phyloP scores from a whole-genome alignment of 345 rosid genomes.

The Eucalyptus pauciflora region DNA sequence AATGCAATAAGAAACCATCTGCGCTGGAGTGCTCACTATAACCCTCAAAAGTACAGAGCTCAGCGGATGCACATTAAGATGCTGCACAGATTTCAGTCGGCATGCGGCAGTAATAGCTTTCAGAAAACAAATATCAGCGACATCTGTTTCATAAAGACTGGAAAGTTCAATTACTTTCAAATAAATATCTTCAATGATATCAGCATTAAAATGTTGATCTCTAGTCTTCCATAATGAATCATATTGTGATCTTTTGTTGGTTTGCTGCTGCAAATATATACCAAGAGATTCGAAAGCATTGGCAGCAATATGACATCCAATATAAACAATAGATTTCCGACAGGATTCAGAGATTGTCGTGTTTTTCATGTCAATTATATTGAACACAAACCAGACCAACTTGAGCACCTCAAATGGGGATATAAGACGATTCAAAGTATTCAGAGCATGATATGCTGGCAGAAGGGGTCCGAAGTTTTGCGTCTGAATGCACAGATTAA shows the following conservation, averaged over 20 bases:
- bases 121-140: slow-evolving; percentile 56
- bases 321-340: slow-evolving; percentile 13
- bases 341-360: slow-evolving; percentile 7
- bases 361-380: slow-evolving; percentile 20
- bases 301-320: slow-evolving; percentile 53
- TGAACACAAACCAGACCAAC: slow-evolving; percentile 44
- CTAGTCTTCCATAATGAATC: slow-evolving; percentile 45
- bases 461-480: slow-evolving; percentile 31
- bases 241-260: slow-evolving; percentile 18
- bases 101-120: slow-evolving; percentile 36
- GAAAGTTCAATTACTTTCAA: slow-evolving; percentile 41
- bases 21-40: slow-evolving; percentile 42
- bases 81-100: slow-evolving; percentile 18
- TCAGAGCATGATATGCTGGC: slow-evolving; percentile 41
- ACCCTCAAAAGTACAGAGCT: slow-evolving; percentile 36
- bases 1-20: slow-evolving; percentile 52
- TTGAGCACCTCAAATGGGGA: slow-evolving; percentile 72
- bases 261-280: slow-evolving; percentile 39
- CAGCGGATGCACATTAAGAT: slow-evolving; percentile 42
- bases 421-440: slow-evolving; percentile 36
- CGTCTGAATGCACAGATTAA: slow-evolving; percentile 34
- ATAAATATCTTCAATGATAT: slow-evolving; percentile 54
- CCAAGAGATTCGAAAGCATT: slow-evolving; percentile 57
- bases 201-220: slow-evolving; percentile 28
- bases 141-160: slow-evolving; percentile 21